Conservation (phyloP, 1,284 basidiomycete genomes). For the Trametes pubescens region DNA sequence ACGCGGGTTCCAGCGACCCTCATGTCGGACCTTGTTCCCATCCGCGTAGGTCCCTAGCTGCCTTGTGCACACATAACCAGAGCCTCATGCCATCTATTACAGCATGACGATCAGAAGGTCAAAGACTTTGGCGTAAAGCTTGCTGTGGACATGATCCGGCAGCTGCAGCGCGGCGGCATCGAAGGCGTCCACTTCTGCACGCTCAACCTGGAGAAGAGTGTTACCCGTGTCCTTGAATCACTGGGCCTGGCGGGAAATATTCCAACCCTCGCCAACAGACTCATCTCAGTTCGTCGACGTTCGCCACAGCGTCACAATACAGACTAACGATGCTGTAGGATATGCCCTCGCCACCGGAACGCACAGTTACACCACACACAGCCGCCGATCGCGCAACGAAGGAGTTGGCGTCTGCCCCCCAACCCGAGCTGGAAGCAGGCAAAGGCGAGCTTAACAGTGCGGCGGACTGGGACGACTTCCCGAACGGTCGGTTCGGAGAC, state of each 20-base stretch:
- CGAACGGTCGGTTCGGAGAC: constrained; percentile 99
- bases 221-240: constrained; percentile 85
- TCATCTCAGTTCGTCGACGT: constrained; percentile 63
- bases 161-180: constrained; percentile 64
- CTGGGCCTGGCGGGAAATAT: constrained; percentile 71
- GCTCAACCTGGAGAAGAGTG: constrained; percentile 96
- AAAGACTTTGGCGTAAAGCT: constrained; percentile 90
- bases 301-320: neutral
- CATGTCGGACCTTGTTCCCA: constrained; percentile 75
- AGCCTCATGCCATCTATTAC: constrained; percentile 11
- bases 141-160: constrained; percentile 79
- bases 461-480: constrained; percentile 96
- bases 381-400: constrained; percentile 67
- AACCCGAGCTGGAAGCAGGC: constrained; percentile 62
- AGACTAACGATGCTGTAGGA: constrained; percentile 29
- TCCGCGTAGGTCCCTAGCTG: constrained; percentile 67
- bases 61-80: neutral
- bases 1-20: constrained; percentile 80
- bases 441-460: constrained; percentile 79
- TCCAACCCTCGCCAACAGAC: constrained; percentile 60
- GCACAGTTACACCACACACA: constrained; percentile 66
- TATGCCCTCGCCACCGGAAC: constrained; percentile 41
- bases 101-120: constrained; percentile 92
- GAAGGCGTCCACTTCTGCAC: constrained; percentile 96
- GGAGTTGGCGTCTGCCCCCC: constrained; percentile 50